phyloP scores from a whole-genome alignment of 1,284 basidiomycete genomes.

The Moesziomyces globuligerus region DNA sequence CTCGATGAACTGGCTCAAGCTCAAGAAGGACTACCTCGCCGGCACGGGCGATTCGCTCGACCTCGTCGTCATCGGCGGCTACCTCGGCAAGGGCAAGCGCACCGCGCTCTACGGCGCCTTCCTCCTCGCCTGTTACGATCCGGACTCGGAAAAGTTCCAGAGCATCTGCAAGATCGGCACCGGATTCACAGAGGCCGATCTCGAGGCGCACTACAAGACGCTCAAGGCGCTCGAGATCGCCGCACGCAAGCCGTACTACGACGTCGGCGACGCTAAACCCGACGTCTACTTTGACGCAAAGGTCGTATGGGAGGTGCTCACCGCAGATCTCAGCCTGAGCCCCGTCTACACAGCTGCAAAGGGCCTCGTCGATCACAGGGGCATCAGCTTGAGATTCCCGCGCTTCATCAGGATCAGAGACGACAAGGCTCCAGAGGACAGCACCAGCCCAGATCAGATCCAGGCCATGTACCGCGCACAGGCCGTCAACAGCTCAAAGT shows the following conservation, averaged over 20 bases:
- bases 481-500: conserved; percentile 74
- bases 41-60: conserved; percentile 97
- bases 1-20: conserved; percentile 96
- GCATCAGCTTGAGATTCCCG: conserved; percentile 94
- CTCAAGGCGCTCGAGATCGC: conserved; percentile 81
- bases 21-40: conserved; percentile 72
- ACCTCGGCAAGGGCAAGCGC: conserved; percentile 96
- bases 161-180: conserved; percentile 92
- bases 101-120: conserved; percentile 71
- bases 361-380: conserved; percentile 70
- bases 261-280: conserved; percentile 72
- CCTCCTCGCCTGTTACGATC: conserved; percentile 63
- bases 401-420: conserved; percentile 91
- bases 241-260: conserved; percentile 71
- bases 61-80: conserved; percentile 94
- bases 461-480: conserved; percentile 95
- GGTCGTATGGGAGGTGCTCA: conserved; percentile 96
- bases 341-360: conserved; percentile 97
- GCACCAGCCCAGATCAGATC: conserved; percentile 91
- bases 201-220: conserved; percentile 83
- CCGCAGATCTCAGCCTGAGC: conserved; percentile 94
- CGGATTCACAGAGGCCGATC: conserved; percentile 86
- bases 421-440: conserved; percentile 90
- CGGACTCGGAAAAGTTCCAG: conserved; percentile 64
- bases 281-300: conserved; percentile 65